Evolutionary conservation across 768 basidiomycete species (phyloP).

Genomic region (Phaffia australis): DNA sequence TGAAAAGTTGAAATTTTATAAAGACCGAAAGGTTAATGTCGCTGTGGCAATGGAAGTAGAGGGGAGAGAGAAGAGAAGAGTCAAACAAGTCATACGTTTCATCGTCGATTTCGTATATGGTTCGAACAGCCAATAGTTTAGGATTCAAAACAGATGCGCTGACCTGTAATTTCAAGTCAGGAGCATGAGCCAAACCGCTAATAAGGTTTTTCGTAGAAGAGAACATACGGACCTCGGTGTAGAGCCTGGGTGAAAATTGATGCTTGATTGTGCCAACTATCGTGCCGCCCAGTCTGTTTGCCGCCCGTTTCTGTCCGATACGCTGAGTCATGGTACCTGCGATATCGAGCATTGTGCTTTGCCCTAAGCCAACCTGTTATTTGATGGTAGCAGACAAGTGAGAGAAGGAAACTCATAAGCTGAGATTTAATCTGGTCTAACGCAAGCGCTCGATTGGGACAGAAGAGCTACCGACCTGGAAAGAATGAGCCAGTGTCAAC

Average conservation of each 20-base stretch:
- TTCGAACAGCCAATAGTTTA: slow-evolving; percentile 6
- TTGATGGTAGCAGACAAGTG: not conserved
- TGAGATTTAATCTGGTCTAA: not conserved
- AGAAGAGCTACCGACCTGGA: slow-evolving; percentile 2
- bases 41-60: slow-evolving; percentile 8
- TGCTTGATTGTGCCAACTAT: slow-evolving; percentile 63
- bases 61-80: slow-evolving; percentile 16
- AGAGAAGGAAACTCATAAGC: not conserved
- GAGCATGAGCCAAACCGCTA: slow-evolving; percentile 32
- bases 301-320: not conserved
- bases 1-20: not conserved
- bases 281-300: slow-evolving; percentile 37
- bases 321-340: slow-evolving; percentile 19
- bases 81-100: slow-evolving; percentile 3
- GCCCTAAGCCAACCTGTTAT: slow-evolving; percentile 5
- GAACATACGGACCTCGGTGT: slow-evolving; percentile 38
- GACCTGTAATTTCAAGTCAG: not conserved
- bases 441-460: not conserved
- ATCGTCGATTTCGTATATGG: slow-evolving; percentile 20
- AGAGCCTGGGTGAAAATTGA: slow-evolving; percentile 58
- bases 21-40: slow-evolving; percentile 10
- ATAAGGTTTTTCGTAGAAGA: slow-evolving; percentile 31
- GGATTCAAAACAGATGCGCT: slow-evolving; percentile 14
- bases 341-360: slow-evolving; percentile 12
- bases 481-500: slow-evolving; percentile 11